phyloP scores from a whole-genome alignment of 2,329 filamentous ascomycete species.

The Penicillium palitans region DNA sequence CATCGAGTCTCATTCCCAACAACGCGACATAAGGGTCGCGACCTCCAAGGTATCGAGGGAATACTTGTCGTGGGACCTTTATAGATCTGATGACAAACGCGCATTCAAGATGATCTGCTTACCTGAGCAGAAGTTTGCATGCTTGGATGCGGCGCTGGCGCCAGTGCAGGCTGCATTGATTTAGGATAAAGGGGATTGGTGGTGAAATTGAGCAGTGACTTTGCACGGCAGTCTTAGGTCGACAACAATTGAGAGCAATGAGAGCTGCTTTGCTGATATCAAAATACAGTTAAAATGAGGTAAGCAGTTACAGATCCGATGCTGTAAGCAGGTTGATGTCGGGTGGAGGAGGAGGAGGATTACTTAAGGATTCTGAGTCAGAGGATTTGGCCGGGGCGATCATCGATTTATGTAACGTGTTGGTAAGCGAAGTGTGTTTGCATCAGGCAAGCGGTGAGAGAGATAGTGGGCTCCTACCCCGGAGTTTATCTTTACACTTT shows the following conservation, averaged over 20 bases:
- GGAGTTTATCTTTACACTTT: not conserved
- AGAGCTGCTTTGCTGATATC: conserved; percentile 16
- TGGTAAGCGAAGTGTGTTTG: conserved; percentile 1
- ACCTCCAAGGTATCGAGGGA: not conserved
- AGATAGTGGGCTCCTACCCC: not conserved
- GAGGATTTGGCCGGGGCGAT: conserved; percentile 1
- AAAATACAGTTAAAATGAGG: conserved; percentile 26
- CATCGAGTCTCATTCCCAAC: not conserved
- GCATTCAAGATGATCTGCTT: conserved; percentile 44
- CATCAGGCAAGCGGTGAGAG: not conserved
- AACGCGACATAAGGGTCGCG: not conserved
- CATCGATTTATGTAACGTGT: conserved; percentile 9
- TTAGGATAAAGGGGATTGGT: conserved; percentile 17
- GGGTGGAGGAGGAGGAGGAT: conserved; percentile 13
- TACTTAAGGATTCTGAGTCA: conserved; percentile 26
- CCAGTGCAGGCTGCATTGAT: conserved; percentile 49
- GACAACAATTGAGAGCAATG: conserved; percentile 8
- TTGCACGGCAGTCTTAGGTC: conserved; percentile 2
- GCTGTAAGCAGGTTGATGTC: conserved; percentile 37
- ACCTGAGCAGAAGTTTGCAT: conserved; percentile 56
- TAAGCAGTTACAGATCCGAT: conserved; percentile 30
- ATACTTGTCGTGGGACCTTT: not conserved
- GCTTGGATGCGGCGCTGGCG: conserved; percentile 51
- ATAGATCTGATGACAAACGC: conserved; percentile 41
- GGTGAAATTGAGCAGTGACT: conserved; percentile 5